These are phyloP conservation scores for Mucor irregularis DNA, from an alignment of 371 early-diverging fungal genomes.

Conservation along the genomic window DNA sequence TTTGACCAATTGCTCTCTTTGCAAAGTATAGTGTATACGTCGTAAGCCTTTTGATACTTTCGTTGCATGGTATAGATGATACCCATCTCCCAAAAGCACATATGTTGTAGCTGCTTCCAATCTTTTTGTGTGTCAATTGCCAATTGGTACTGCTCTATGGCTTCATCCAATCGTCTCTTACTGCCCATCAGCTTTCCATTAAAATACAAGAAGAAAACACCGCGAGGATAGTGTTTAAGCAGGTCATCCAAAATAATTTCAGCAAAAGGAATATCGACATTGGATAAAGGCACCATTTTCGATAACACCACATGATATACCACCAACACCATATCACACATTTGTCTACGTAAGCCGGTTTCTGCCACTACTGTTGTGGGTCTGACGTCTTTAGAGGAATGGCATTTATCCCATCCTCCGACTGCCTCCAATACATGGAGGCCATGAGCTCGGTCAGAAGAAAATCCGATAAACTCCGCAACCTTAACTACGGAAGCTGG, in stretches of 20 bases:
- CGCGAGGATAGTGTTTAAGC: conserved; percentile 50
- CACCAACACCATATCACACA: conserved; percentile 66
- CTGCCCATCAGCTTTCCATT: conserved; percentile 56
- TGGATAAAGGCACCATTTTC: conserved; percentile 53
- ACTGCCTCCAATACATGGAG: conserved; percentile 62
- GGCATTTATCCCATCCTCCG: conserved; percentile 38
- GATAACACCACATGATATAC: conserved; percentile 72
- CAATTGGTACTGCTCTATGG: conserved; percentile 48
- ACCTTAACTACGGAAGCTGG: conserved; percentile 52
- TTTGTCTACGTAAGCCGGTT: conserved; percentile 40
- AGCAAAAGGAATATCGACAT: conserved; percentile 52
- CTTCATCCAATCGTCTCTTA: conserved; percentile 45
- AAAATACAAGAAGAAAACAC: conserved; percentile 68
- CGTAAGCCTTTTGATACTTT: conserved; percentile 54
- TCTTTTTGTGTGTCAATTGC: conserved; percentile 55
- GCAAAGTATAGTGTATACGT: conserved; percentile 54
- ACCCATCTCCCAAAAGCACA: conserved; percentile 78
- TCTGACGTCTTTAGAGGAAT: background rate
- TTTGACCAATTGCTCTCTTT: conserved; percentile 79
- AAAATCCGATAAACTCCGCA: conserved; percentile 74
- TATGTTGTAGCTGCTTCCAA: conserved; percentile 78
- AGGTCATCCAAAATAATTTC: conserved; percentile 37
- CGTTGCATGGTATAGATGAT: conserved; percentile 47
- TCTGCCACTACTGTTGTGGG: background rate
- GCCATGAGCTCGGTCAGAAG: conserved; percentile 66